Base-by-base conservation (phyloP, 257 asterid genomes). In the Fraxinus quadrangulata region DNA sequence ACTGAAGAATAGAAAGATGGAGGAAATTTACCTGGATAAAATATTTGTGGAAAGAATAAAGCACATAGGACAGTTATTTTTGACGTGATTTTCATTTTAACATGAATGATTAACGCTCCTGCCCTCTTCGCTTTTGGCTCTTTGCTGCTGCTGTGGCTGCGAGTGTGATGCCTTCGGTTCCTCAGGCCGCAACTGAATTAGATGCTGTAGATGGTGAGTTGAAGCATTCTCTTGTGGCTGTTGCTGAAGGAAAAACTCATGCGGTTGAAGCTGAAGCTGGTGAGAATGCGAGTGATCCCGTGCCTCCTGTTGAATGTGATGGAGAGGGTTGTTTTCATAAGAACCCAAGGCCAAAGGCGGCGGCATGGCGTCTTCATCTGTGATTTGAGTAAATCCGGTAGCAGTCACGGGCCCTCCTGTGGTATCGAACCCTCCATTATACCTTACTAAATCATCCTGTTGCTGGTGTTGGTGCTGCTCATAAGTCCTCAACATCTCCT, bases 341-440 rank as follows among this genome's bases (percentile, higher is more conserved):
- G 88, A 72, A 1, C 93, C 98, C 81, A 91, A 78, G 4, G 88
- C 94, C 88, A 90, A 80, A 0, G 91, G 81, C 8, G 97, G 86
- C 54, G 63, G 78, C 86, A 77, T 77, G 4, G 70, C 66, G 3
- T 71, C 75, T 0, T 69, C 80, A 12, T 47, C 84, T 0, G 71
- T 72, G 76, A 87, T 81, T 74, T 89, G 89, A 78, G 84, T 82
- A 73, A 85, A 87, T 3, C 90, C 94, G 19, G 94, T 72, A 37
- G 87, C 89, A 0, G 87, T 83, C 0, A 83, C 90, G 0, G 81
- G 74, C 1, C 77, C 81, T 1, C 83, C 90, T 0, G 77, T 72
- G 4, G 82, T 76, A 0, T 87, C 93, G 1, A 87, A 91, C n/a
- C 93, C 97, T 26, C 74, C 67, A 61, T 78, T 82, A 72, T 83